A percentile compares a stretch with the other conserved stretches of the same genome.
These are phyloP conservation scores for Hexamita inflata DNA, from an alignment of 208 protist genomes.

Conservation along the genomic window DNA sequence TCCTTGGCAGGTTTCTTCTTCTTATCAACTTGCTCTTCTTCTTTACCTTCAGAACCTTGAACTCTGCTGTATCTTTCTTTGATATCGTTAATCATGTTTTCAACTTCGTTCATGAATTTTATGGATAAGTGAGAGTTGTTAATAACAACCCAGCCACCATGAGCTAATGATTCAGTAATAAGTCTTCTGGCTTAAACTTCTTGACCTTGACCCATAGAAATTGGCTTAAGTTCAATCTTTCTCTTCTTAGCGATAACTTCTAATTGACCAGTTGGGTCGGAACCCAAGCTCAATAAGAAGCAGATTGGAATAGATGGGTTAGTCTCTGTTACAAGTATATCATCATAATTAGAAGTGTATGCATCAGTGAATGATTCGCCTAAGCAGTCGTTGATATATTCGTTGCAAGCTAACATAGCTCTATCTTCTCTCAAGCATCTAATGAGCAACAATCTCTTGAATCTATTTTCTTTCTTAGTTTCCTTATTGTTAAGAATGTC, in stretches of 20 bases:
- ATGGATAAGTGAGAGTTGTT: conserved; percentile 65
- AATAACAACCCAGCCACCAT: conserved; percentile 60
- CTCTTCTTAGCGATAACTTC: conserved; percentile 71
- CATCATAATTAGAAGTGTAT: conserved; percentile 64
- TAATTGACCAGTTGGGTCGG: conserved; percentile 79
- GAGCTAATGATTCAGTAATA: conserved; percentile 47
- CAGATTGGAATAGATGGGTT: conserved; percentile 70
- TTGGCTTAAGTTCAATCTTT: conserved; percentile 53
- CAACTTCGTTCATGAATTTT: conserved; percentile 52
- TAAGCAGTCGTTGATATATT: conserved; percentile 69
- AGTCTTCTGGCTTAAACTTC: conserved; percentile 76
- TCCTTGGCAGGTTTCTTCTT: not conserved
- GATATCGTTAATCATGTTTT: conserved; percentile 23
- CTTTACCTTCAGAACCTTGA: not conserved
- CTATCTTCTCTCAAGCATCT: conserved; percentile 75
- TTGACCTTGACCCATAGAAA: conserved; percentile 93
- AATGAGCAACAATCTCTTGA: conserved; percentile 77
- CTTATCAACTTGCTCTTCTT: not conserved
- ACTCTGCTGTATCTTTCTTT: conserved; percentile 16
- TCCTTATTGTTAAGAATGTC: too few species aligned
- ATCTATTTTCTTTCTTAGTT: conserved; percentile 67
- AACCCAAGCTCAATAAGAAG: conserved; percentile 77
- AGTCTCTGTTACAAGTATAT: conserved; percentile 62
- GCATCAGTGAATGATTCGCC: conserved; percentile 72
- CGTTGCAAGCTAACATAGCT: conserved; percentile 68